A percentile compares a stretch with the other conserved stretches of the same genome.
Conservation (phyloP, 805 yeast genomes). For the Cyberlindnera mrakii region DNA sequence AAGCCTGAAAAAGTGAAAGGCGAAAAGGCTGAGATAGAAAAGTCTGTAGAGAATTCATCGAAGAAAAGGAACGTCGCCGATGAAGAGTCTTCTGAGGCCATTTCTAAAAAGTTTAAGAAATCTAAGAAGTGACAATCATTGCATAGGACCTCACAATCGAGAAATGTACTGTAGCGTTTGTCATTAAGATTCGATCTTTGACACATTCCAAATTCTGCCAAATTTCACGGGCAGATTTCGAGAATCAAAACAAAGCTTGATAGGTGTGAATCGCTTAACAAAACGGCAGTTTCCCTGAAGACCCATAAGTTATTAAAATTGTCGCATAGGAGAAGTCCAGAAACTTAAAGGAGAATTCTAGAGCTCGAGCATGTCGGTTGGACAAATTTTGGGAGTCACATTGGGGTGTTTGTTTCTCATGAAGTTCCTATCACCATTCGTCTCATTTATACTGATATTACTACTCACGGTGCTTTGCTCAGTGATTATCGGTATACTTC, state of each 20-base stretch:
- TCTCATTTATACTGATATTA: slow-evolving; percentile 1
- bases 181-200: too few relatives aligned
- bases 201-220: too few relatives aligned
- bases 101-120: slow-evolving; percentile 5
- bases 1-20: slow-evolving; percentile 10
- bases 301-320: too few relatives aligned
- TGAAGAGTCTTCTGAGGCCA: neutral
- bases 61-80: neutral
- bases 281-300: too few relatives aligned
- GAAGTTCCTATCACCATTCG: slow-evolving; percentile 5
- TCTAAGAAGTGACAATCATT: neutral
- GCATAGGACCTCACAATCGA: neutral
- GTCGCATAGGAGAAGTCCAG: too few relatives aligned
- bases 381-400: slow-evolving; percentile 2
- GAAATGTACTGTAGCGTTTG: too few relatives aligned
- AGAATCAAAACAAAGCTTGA: too few relatives aligned
- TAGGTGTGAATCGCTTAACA: too few relatives aligned
- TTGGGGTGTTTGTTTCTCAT: slow-evolving; percentile 5
- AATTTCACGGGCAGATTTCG: too few relatives aligned
- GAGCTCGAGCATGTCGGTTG: neutral
- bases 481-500: neutral
- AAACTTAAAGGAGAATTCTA: neutral
- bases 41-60: slow-evolving; percentile 17
- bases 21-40: slow-evolving; percentile 10
- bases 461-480: neutral